Base-by-base conservation (phyloP, 371 early-diverging fungal genomes). In the Capniomyces stellatus region DNA sequence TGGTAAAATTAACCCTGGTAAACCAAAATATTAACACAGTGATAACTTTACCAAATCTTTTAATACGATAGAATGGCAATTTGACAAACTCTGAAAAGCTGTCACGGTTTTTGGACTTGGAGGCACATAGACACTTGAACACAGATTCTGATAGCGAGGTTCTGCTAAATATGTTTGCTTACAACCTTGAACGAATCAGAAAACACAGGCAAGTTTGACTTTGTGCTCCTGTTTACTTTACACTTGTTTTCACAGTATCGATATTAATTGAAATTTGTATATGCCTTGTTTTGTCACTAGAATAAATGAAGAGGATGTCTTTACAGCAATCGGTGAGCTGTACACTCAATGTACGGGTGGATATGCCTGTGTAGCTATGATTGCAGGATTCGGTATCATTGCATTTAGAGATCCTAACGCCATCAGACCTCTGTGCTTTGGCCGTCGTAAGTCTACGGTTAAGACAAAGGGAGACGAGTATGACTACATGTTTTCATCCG, bases 101-200 rank as follows among this genome's bases (percentile, higher is more conserved):
- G 52, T 76, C 81, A 58, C 73, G 71, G 18, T 92, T 82, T 58
- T 63, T 97, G 52, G 98, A 95, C 67, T 69, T 77, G 58, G 82
- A 84, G 43, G 93, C 95, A 31, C 97, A 95, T 70, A 85, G 98
- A 50, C 98, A 97, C 63, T 92, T 97, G 72, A 97, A 97, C 74
- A 97, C 98, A 4, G 90, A 92, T 65, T 93, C 94, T 10, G 98
- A 97, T 72, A 91, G 93, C 49, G 98, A 97, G 73, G 66, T 95
- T 40, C 71, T 95, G 50, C 73, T 97, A 51, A 97, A 97, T 75
- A 85, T 95, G 58, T 83, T 97, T 62, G 98, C 94, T 56, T 74
- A 85, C 69, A 81, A 87, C 61, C 65, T 88, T 60, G 90, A 94
- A 61, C 74, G 83, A 74, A 91, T 90, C 2, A 91, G 90, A 64